phyloP scores from a whole-genome alignment of 192 early-diverging fungal genomes.

The Glomus cerebriforme region DNA sequence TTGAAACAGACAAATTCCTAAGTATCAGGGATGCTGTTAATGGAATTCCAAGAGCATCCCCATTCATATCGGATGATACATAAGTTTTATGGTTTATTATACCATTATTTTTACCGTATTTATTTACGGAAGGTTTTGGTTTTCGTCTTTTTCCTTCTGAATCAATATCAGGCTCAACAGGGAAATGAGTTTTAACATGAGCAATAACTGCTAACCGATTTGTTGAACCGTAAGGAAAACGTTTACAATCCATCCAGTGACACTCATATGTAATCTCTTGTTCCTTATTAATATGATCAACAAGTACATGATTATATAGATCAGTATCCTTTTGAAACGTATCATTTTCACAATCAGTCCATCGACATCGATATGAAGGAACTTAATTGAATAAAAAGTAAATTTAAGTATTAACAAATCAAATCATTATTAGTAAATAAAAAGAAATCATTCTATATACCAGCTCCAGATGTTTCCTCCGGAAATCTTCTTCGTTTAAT shows the following conservation, averaged over 20 bases:
- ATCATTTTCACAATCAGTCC: conserved; percentile 50
- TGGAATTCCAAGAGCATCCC: conserved; percentile 53
- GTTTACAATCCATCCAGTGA: conserved; percentile 53
- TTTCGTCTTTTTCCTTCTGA: conserved; percentile 30
- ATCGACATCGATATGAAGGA: conserved; percentile 48
- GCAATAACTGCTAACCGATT: conserved; percentile 42
- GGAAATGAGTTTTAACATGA: conserved; percentile 57
- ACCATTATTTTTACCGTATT: conserved; percentile 34
- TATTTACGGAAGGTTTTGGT: conserved; percentile 36
- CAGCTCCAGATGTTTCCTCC: not conserved
- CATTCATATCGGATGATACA: conserved; percentile 37
- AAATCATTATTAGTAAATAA: not conserved
- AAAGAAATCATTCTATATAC: not conserved
- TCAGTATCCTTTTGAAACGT: conserved; percentile 41
- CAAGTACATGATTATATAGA: conserved; percentile 51
- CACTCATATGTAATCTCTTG: conserved; percentile 44
- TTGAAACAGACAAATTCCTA: conserved; percentile 50
- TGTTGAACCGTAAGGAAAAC: conserved; percentile 38
- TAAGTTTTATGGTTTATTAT: conserved; percentile 44
- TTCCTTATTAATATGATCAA: conserved; percentile 46
- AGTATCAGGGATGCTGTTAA: conserved; percentile 58
- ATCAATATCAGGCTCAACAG: conserved; percentile 43
- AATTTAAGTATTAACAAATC: not conserved
- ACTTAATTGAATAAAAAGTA: conserved; percentile 30
- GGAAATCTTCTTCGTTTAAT: not conserved